These are phyloP conservation scores for Cyberlindnera xishuangbannaensis DNA, from an alignment of 805 yeast genomes.

Conservation along the genomic window DNA sequence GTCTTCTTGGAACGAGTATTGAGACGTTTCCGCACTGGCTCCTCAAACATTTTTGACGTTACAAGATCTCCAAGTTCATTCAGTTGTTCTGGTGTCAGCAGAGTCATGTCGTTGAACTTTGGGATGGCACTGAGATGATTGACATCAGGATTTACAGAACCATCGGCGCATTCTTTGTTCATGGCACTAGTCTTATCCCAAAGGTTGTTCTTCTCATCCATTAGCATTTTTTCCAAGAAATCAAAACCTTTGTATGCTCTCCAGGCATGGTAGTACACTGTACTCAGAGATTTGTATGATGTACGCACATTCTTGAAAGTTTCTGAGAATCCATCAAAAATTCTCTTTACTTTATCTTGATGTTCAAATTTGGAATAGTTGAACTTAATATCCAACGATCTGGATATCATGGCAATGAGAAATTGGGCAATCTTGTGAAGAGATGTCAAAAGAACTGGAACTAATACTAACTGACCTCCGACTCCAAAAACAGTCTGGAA, in stretches of 20 bases:
- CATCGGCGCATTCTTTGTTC: conserved; percentile 16
- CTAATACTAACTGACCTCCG: conserved; percentile 20
- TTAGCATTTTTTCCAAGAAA: conserved; percentile 33
- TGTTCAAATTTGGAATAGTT: conserved; percentile 13
- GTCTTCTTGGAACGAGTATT: conserved; percentile 11
- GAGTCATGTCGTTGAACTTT: conserved; percentile 17
- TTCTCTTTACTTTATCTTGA: conserved; percentile 10
- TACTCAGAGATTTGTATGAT: conserved; percentile 39
- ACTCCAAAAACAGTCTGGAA: conserved; percentile 23
- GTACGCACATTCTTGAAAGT: conserved; percentile 28
- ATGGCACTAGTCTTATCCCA: conserved; percentile 22
- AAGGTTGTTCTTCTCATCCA: conserved; percentile 25
- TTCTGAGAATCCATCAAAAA: conserved; percentile 21
- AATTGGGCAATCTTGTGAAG: conserved; percentile 21
- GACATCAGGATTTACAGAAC: conserved; percentile 6
- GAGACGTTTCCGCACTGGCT: conserved; percentile 11
- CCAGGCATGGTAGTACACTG: conserved; percentile 63
- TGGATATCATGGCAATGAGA: conserved; percentile 16
- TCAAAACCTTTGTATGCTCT: conserved; percentile 46
- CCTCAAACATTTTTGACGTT: conserved; percentile 14
- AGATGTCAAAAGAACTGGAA: conserved; percentile 17
- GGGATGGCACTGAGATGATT: conserved; percentile 24
- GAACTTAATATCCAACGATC: conserved; percentile 27
- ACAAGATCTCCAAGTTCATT: conserved; percentile 14
- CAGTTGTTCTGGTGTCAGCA: conserved; percentile 20